Evolutionary conservation across 371 early-diverging fungal genomes (phyloP), one percentile per base, ranked within the genome.

Genomic region (Neoconidiobolus thromboides): DNA sequence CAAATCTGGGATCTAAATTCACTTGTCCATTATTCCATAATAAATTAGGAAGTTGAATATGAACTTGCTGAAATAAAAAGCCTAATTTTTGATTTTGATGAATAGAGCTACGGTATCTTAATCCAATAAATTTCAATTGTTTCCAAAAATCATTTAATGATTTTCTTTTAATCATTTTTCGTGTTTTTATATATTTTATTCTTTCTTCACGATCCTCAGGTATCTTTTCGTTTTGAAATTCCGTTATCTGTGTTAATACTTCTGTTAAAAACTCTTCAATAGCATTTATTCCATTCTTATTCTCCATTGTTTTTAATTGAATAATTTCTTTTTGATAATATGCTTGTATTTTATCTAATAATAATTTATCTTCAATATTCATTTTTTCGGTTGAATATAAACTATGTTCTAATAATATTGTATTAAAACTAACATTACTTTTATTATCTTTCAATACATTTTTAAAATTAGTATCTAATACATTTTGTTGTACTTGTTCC

Each of bases 81-180:
- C 26, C 40, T 3, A 44, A n/a, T 15, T 7, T 7, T n/a, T n/a
- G 57, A 15, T 57, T 44, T 5, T 37, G 2, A 9, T 44, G 36
- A 6, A 57, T 44, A 3, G 57, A 57, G 36, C 43, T 43, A 4
- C 62, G 44, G 48, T 55, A 55, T 38, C 41, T 44, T 40, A 96
- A 69, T 6, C 96, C 96, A 36, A 93, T 67, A 14, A 79, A 73
- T 49, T 84, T 79, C 60, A 94, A 64, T 48, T 83, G 79, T 68
- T 85, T 87, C 61, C 91, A 74, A 44, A 92, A 74, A 68, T 94
- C 94, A 47, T 83, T 85, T 4, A 92, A 68, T 0, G 91, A 84
- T 70, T 90, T 91, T 70, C 87, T 89, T 40, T 91, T 82, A 42
- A 91, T 70, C 43, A 82, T 66, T 67, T 88, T 86, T 68, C 83